Percentiles rank a stretch among this genome's conserved stretches.
These are phyloP conservation scores for Juncus inflexus DNA, from an alignment of 176 grass and related monocot genomes.

Conservation along the genomic window DNA sequence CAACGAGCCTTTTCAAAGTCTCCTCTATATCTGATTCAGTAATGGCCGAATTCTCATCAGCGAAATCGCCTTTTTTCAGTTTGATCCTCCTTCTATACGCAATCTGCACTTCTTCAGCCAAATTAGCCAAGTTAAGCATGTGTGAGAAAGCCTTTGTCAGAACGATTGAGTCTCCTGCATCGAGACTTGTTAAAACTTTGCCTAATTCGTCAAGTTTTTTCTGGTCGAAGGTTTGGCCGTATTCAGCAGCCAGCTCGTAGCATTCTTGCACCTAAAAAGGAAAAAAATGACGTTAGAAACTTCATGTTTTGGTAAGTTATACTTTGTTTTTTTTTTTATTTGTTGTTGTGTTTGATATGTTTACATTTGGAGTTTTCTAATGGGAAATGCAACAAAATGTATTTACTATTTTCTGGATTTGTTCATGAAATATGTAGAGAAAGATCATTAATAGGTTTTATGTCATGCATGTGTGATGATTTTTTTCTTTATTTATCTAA, in stretches of 20 bases:
- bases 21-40: constrained; percentile 94
- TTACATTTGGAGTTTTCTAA: no score
- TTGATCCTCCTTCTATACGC: constrained; percentile 73
- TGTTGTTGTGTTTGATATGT: no score
- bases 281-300: constrained; percentile 13
- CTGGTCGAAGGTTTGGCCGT: constrained; percentile 60
- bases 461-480: neutral
- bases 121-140: constrained; percentile 95
- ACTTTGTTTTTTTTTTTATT: neutral
- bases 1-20: constrained; percentile 69
- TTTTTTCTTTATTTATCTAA: no score
- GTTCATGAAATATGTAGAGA: no score
- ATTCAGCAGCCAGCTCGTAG: constrained; percentile 86
- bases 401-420: no score
- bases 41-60: constrained; percentile 76
- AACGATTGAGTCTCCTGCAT: constrained; percentile 80
- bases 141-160: constrained; percentile 79
- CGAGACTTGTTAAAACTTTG: constrained; percentile 59
- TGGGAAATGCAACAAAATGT: no score
- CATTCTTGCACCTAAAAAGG: constrained; percentile 80
- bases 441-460: neutral
- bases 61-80: constrained; percentile 88
- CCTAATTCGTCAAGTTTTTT: constrained; percentile 65
- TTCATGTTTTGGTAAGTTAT: neutral
- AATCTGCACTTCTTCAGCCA: constrained; percentile 96